Evolutionary conservation across 1,139 yeast genomes (phyloP), one percentile per base, ranked within the genome.

Genomic region (Neolecta irregularis): DNA sequence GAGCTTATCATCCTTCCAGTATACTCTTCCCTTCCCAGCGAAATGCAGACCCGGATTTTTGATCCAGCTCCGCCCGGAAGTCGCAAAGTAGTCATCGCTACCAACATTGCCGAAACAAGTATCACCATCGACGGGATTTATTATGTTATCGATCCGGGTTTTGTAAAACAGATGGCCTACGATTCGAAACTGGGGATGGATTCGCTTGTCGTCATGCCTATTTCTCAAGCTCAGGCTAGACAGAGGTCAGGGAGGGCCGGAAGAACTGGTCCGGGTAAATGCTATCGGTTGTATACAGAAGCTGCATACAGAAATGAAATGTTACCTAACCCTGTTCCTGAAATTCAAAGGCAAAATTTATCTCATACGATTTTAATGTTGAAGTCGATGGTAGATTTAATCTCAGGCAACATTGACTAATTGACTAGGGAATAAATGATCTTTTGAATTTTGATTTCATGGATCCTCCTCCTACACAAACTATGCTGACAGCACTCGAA

Each of bases 211-310:
- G 83, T 81, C 1, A 72, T 72, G 0, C 88, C 93, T 0, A 81
- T 94, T 45, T 85, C 96, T 0, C 67, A 77, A 43, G 98, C 98
- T 0, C 80, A 93, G 24, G 95, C 95, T 0, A 85, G 83, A 45
- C 99, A 88, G 57, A 61, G 99, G 43, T 91, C 94, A 1, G 98
- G 98, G 39, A 69, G 98, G 57, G 98, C 96, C 0, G 98, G 98
- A 5, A 73, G 98, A 60, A 79, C 83, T 4, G 93, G 93, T 0
- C 93, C 96, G 0, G 98, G 98, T 1, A 83, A 81, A 52, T 88
- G 98, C 52, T 91, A 75, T 52, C 57, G 98, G 33, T 58, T 91
- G 17, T 88, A 69, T 51, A 85, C 98, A 0, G 83, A 80, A 52
- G 74, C 88, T 73, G 74, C 93, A 0, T 88, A 72, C 49, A 62